Conservation (phyloP, 306 rosid species). For the Gastrolobium villosum region DNA sequence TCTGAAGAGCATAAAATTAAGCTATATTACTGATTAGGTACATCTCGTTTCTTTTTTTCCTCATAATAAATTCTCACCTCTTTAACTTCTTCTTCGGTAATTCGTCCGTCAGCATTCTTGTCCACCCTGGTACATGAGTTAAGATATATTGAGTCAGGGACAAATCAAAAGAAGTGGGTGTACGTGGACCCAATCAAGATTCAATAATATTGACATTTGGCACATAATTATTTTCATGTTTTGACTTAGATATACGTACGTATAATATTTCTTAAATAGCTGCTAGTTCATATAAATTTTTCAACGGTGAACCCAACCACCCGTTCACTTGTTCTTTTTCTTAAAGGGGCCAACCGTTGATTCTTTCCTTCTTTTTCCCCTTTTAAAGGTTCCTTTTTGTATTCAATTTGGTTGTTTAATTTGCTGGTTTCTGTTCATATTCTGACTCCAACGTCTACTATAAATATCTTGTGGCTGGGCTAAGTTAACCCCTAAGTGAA, state of each 20-base stretch:
- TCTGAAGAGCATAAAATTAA: no score
- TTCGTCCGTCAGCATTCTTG: constrained; percentile 88
- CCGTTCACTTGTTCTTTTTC: constrained; percentile 38
- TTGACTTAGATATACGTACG: constrained; percentile 33
- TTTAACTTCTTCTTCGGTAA: constrained; percentile 79
- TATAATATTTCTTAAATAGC: constrained; percentile 34
- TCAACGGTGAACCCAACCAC: constrained; percentile 36
- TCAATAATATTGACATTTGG: constrained; percentile 37
- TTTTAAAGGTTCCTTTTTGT: background rate
- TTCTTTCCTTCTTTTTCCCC: background rate
- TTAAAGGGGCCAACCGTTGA: constrained; percentile 8
- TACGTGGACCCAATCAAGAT: constrained; percentile 26
- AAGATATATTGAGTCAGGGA: constrained; percentile 6
- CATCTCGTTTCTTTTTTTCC: background rate
- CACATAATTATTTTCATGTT: background rate
- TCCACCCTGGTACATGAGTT: constrained; percentile 77
- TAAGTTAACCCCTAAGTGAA: background rate
- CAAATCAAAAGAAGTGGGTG: constrained; percentile 13
- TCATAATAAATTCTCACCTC: constrained; percentile 61
- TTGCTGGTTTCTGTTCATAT: constrained; percentile 4
- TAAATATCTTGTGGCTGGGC: background rate
- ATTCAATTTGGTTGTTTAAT: constrained; percentile 1
- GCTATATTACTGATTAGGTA: background rate
- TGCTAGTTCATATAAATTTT: constrained; percentile 23
- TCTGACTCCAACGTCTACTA: background rate